Conservation (phyloP, 176 grass and related monocot genomes). For the Juncus inflexus region DNA sequence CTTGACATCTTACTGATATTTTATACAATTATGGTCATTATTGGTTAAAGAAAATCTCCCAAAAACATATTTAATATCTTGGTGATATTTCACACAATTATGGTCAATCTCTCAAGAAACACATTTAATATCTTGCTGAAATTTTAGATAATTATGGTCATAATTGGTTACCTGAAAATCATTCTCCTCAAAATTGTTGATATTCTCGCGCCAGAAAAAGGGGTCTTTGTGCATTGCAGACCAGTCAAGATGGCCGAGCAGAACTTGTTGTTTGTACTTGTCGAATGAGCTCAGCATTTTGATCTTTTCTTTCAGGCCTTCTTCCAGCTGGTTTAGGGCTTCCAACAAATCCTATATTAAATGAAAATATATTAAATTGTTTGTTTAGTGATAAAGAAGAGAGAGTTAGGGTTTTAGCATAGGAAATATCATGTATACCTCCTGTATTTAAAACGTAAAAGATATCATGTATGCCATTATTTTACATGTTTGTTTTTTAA, state of each 20-base stretch:
- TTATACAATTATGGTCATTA: neutral
- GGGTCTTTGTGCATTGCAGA: conserved; percentile 96
- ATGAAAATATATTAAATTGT: neutral
- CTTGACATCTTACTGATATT: no score
- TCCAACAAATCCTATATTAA: conserved; percentile 77
- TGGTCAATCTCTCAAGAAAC: no score
- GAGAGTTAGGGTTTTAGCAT: neutral
- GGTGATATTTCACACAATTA: no score
- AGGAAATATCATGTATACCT: neutral
- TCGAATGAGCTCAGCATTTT: conserved; percentile 86
- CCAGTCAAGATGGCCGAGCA: conserved; percentile 98
- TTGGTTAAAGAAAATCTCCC: conserved; percentile 54
- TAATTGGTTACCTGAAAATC: conserved; percentile 79
- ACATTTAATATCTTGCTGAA: no score
- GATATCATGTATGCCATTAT: no score
- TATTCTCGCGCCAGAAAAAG: conserved; percentile 94
- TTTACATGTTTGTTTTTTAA: no score
- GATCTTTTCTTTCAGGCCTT: conserved; percentile 75
- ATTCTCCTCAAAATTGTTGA: conserved; percentile 95
- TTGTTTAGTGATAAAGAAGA: neutral
- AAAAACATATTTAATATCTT: no score
- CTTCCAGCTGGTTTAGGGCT: conserved; percentile 84
- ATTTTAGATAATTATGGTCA: neutral
- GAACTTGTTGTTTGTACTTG: conserved; percentile 95
- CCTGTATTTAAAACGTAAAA: no score